phyloP scores from a whole-genome alignment of 805 yeast genomes.

The Yamadazyma ubonensis region DNA sequence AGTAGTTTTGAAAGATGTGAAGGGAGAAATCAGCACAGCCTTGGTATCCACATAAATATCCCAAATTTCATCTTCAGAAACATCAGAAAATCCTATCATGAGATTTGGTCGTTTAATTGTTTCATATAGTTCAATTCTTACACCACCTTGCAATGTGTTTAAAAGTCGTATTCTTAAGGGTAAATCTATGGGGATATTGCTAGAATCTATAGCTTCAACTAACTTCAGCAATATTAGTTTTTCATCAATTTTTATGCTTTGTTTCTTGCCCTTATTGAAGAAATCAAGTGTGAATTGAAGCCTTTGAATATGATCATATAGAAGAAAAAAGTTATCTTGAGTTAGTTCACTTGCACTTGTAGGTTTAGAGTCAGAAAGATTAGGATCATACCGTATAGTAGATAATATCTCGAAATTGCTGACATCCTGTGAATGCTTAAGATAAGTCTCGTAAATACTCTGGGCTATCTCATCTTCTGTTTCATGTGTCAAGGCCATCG shows the following conservation, averaged over 20 bases:
- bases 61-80: constrained; percentile 38
- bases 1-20: constrained; percentile 88
- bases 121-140: constrained; percentile 33
- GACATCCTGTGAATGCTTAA: constrained; percentile 1
- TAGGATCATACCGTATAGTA: constrained; percentile 76
- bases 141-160: constrained; percentile 27
- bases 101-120: constrained; percentile 26
- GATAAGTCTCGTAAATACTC: constrained; percentile 3
- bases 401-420: constrained; percentile 57
- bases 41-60: constrained; percentile 60
- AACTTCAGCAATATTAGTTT: constrained; percentile 34
- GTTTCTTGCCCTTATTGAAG: constrained; percentile 33
- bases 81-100: constrained; percentile 26
- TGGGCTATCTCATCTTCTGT: background rate
- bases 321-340: constrained; percentile 51
- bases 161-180: constrained; percentile 37
- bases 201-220: constrained; percentile 24
- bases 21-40: constrained; percentile 56
- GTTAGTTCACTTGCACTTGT: constrained; percentile 23
- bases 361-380: constrained; percentile 33
- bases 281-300: constrained; percentile 51
- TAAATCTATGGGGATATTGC: constrained; percentile 20
- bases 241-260: constrained; percentile 33
- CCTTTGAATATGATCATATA: constrained; percentile 64
- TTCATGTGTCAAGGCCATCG: constrained; percentile 1